phyloP scores from a whole-genome alignment of 2,329 filamentous ascomycete species.

The Nakataea oryzae region DNA sequence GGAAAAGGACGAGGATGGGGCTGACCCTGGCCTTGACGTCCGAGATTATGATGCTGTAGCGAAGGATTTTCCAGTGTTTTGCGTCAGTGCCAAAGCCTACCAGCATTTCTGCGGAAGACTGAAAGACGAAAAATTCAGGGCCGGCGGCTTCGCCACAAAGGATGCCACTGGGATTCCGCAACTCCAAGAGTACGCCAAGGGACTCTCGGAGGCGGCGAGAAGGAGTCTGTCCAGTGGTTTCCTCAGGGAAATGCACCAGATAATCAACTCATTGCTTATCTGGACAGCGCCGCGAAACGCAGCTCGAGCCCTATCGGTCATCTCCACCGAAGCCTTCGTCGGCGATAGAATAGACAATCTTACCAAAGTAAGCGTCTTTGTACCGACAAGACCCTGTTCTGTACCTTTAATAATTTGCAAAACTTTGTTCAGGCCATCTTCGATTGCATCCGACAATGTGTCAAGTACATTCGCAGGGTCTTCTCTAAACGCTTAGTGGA shows the following conservation, averaged over 20 bases:
- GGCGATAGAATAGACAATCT: background rate
- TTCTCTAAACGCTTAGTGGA: background rate
- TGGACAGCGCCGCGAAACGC: background rate
- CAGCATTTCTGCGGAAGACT: slow-evolving; percentile 49
- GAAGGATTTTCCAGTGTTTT: slow-evolving; percentile 48
- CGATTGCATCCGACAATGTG: background rate
- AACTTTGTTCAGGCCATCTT: background rate
- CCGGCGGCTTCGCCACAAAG: slow-evolving; percentile 35
- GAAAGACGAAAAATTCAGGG: slow-evolving; percentile 34
- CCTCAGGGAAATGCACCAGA: background rate
- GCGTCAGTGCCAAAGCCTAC: slow-evolving; percentile 51
- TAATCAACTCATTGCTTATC: background rate
- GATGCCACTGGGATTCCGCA: slow-evolving; percentile 50
- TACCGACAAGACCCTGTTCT: no score
- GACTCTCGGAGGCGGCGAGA: slow-evolving; percentile 34
- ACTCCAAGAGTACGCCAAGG: slow-evolving; percentile 47
- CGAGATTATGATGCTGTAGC: slow-evolving; percentile 50
- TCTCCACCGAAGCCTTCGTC: background rate
- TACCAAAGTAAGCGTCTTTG: background rate
- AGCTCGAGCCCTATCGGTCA: background rate
- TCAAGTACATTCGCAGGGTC: background rate
- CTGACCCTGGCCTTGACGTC: slow-evolving; percentile 32
- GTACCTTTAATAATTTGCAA: background rate
- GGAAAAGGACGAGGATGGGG: slow-evolving; percentile 41
- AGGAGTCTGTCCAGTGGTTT: background rate